phyloP scores from a whole-genome alignment of 2,329 filamentous ascomycete species.

The Aspergillus japonicus region DNA sequence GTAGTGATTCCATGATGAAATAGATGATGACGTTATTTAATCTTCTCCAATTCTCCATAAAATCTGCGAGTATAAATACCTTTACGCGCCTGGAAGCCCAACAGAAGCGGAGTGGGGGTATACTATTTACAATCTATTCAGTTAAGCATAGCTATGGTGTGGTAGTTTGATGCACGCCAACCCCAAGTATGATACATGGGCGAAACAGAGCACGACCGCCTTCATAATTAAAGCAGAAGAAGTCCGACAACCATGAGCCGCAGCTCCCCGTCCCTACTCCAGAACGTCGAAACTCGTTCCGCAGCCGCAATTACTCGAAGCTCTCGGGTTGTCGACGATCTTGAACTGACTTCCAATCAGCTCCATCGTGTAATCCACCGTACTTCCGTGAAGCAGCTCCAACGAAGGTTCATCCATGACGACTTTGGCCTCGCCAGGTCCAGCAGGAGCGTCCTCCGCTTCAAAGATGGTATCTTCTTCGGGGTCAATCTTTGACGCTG shows the following conservation, averaged over 20 bases:
- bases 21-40: conserved; percentile 20
- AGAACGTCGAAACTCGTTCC: conserved; percentile 92
- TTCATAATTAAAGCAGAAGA: background rate
- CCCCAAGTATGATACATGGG: conserved; percentile 17
- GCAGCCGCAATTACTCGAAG: conserved; percentile 93
- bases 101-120: conserved; percentile 24
- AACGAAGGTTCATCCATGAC: conserved; percentile 85
- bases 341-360: conserved; percentile 95
- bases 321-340: conserved; percentile 87
- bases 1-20: conserved; percentile 21
- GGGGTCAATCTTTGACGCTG: conserved; percentile 54
- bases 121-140: conserved; percentile 19
- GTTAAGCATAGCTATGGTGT: background rate
- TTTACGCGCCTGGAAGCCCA: background rate
- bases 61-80: background rate
- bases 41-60: background rate
- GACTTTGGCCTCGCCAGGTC: conserved; percentile 66
- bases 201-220: conserved; percentile 13
- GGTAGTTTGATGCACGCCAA: background rate
- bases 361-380: conserved; percentile 94
- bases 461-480: conserved; percentile 90
- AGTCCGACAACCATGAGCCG: background rate
- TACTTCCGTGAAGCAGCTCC: conserved; percentile 87
- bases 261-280: conserved; percentile 1
- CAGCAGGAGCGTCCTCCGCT: conserved; percentile 49